phyloP scores from a whole-genome alignment of 176 grass and related monocot genomes.

The Oryza glaberrima region DNA sequence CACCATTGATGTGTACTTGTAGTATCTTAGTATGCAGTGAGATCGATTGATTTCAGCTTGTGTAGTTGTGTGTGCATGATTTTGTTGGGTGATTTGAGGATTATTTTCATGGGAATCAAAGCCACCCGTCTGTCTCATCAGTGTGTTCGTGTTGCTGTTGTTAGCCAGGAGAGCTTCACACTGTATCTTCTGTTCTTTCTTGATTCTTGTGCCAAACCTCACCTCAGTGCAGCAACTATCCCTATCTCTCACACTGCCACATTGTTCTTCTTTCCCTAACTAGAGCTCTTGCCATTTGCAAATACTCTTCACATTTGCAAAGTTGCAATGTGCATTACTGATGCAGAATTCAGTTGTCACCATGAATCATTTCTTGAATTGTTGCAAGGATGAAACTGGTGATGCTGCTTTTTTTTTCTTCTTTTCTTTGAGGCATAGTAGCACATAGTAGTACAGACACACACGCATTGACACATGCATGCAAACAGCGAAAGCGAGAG shows the following conservation, averaged over 20 bases:
- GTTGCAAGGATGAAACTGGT: not conserved
- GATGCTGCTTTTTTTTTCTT: not conserved
- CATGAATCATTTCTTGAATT: not conserved
- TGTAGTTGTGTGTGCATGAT: conserved; percentile 4
- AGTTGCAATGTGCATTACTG: not conserved
- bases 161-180: not conserved
- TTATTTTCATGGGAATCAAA: conserved; percentile 47
- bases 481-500: conserved; percentile 40
- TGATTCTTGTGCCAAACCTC: not conserved
- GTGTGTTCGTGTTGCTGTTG: not conserved
- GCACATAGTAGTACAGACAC: not conserved
- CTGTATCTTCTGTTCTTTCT: conserved; percentile 4
- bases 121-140: conserved; percentile 37
- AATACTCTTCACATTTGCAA: not conserved
- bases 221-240: not conserved
- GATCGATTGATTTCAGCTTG: not conserved
- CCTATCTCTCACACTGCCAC: not conserved
- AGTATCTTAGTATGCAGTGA: not conserved
- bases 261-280: conserved; percentile 9
- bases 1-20: not conserved
- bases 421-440: conserved; percentile 12
- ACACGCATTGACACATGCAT: not conserved
- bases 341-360: not conserved
- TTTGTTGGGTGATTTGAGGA: conserved; percentile 29
- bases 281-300: not conserved